Base-by-base conservation (phyloP, 176 grass and related monocot genomes). In the Tillandsia fasciculata region DNA sequence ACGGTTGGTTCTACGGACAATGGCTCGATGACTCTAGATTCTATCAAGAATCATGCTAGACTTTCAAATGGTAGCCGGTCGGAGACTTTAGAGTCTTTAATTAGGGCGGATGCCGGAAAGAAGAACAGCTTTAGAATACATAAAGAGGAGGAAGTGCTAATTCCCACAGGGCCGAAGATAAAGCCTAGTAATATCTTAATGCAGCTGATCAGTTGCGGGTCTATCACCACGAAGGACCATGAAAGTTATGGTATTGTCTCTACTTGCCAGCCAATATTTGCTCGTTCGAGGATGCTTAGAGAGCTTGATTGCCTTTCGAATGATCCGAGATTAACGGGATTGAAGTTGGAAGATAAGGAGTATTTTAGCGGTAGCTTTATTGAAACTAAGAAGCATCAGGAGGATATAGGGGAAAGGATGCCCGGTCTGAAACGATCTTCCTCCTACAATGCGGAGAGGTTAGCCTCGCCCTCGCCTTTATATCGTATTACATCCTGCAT, bases 391-490 rank as follows among this genome's bases (percentile, higher is more conserved):
- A 83, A 64, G 70, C 75, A 81, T 53, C 85, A 77, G 70, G 86
- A 92, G 0, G 74, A 75, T 75, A 70, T 86, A 2, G 53, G 64
- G 56, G 84, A 92, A 73, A 81, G 63, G 23, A 74, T 74, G 59
- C 83, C 93, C 14, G 71, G 27, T 3, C 89, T 96, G 49, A 96
- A 90, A 66, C 78, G 88, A 70, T 96, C 94, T 66, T 93, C 89
- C 76, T 99, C 94, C 17, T 93, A 87, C 61, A 90, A 90, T 63
- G 89, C 82, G 0, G 89, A 99, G 64, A 99, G 94, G 94, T 99
- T 78, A 76, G 14, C 15, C 69, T 72, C 8, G 6, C 2, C 48
- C 49, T 48, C 53, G 51, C 58, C 53, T 53, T 69, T 58, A 68
- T 69, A 8, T 15, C 64, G 18, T 71, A 54, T 67, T 70, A 64